phyloP scores from a whole-genome alignment of 495 filamentous ascomycete species.

The Choiromyces venosus region DNA sequence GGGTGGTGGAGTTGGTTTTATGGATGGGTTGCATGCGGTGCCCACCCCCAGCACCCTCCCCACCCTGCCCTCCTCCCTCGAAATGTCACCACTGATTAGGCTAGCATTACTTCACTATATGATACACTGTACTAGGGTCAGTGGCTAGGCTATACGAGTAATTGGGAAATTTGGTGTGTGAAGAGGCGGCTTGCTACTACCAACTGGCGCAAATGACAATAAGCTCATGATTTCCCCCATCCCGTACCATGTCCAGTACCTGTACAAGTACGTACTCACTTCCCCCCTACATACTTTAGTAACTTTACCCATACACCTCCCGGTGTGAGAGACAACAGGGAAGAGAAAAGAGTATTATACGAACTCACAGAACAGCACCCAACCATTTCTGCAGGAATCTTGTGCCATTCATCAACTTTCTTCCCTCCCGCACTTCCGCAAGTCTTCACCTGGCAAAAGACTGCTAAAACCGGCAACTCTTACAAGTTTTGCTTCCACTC shows the following conservation, averaged over 20 bases:
- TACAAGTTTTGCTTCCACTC: constrained; percentile 1
- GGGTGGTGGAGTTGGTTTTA: constrained; percentile 29
- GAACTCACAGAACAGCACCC: not conserved
- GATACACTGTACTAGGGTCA: not conserved
- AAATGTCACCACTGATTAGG: not conserved
- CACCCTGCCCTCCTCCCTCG: not conserved
- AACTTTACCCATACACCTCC: not conserved
- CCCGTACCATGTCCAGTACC: not conserved
- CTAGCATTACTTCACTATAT: not conserved
- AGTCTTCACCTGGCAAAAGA: not conserved
- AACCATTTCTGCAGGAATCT: not conserved
- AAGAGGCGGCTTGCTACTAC: not conserved
- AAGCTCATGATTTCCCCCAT: not conserved
- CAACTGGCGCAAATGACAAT: not conserved
- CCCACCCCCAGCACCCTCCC: not conserved
- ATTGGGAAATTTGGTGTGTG: not conserved
- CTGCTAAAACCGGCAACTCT: constrained; percentile 4
- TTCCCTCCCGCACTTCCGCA: not conserved
- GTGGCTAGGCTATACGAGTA: not conserved
- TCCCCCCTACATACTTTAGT: too few species aligned
- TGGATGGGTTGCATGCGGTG: constrained; percentile 8
- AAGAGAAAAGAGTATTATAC: not conserved
- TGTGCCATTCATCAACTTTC: not conserved
- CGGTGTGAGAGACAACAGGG: not conserved
- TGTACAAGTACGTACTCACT: not conserved